Base-by-base conservation (phyloP, 2,329 filamentous ascomycete genomes). In the Fusarium dlaminii region DNA sequence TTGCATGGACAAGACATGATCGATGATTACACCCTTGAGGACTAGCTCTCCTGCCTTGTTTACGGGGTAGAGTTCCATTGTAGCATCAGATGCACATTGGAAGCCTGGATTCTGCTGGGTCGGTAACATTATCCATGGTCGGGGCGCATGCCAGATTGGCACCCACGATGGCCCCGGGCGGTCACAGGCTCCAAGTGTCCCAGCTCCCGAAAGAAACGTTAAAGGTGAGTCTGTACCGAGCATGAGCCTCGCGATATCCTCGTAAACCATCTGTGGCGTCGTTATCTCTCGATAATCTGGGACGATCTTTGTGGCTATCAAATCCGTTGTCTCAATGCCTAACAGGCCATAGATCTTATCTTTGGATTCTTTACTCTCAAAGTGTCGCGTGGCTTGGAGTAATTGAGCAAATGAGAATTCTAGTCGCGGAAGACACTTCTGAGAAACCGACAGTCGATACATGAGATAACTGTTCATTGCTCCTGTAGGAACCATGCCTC, bases 341-440 rank as follows among this genome's bases (percentile, higher is more conserved):
- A 45, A 17, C 0, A 45, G 12, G 0, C 54, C 39, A 15, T 57
- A 57, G 13, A 57, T 13, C 12, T 57, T 57, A 8, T 57, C 54
- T 1, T 34, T 45, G 0, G 54, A 3, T 0, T 57, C 54, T 20
- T 45, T 27, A 2, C 54, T 13, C 12, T 17, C 0, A 1, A 57
- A 45, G 0, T 24, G 17, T 20, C 37, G 37, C 0, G 54, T 1
- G 0, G 6, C 6, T 6, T 34, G 54, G 1, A 56, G 37, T 6
- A 56, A 24, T 10, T 56, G 37, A 0, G 54, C 37, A 0, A 56
- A 56, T 0, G 37, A 43, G 37, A 56, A 56, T 15, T 32, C 10
- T 0, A 56, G 9, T 12, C 22, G 22, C 9, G 11, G 22, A 1
- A 56, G 5, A 7, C 17, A 34, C 0, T 32, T 56, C 12, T 56